These are phyloP conservation scores for Citrullus mucosospermus DNA, from an alignment of 306 rosid genomes.

Conservation along the genomic window DNA sequence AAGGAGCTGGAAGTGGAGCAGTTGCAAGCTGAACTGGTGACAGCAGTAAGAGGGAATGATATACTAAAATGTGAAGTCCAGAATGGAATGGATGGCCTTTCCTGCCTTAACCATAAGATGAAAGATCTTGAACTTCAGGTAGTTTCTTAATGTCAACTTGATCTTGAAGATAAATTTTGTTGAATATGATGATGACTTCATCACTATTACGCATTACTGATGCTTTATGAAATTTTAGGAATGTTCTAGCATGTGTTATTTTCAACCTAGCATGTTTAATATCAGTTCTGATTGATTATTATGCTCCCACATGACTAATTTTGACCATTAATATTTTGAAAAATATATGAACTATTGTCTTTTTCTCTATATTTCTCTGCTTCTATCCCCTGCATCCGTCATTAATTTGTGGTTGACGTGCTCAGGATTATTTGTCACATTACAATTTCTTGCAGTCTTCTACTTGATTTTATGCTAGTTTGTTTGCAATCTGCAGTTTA, in stretches of 20 bases:
- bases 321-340: neutral
- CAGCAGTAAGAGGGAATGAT: constrained; percentile 87
- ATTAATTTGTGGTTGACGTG: neutral
- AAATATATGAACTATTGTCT: neutral
- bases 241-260: neutral
- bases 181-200: neutral
- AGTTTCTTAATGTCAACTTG: constrained; percentile 8
- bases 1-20: constrained; percentile 83
- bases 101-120: constrained; percentile 48
- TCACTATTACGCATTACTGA: neutral
- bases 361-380: neutral
- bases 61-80: constrained; percentile 69
- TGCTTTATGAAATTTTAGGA: neutral
- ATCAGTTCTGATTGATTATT: neutral
- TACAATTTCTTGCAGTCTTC: neutral
- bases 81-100: constrained; percentile 59
- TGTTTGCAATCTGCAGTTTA: neutral
- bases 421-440: neutral
- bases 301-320: neutral
- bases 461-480: neutral
- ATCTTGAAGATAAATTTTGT: neutral
- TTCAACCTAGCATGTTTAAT: neutral
- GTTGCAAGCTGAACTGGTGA: constrained; percentile 79
- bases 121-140: constrained; percentile 90
- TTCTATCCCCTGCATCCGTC: neutral